These are phyloP conservation scores for Phytophthora sp. DNA, from an alignment of 352 stramenopile genomes.

Conservation along the genomic window DNA sequence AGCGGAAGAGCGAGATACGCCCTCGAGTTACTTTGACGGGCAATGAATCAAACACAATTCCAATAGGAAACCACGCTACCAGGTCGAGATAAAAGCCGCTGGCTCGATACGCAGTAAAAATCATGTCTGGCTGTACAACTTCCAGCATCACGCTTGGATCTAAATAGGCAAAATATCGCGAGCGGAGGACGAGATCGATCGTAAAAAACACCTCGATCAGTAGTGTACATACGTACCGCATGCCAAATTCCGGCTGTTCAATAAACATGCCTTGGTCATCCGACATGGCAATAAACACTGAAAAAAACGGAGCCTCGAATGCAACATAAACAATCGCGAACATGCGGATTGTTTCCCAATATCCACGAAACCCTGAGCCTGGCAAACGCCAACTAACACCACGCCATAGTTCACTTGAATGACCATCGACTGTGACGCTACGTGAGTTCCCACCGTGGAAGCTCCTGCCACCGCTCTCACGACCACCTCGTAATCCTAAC, in stretches of 20 bases:
- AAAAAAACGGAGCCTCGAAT: constrained; percentile 77
- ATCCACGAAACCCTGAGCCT: constrained; percentile 57
- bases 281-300: constrained; percentile 71
- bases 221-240: constrained; percentile 47
- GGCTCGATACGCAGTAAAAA: constrained; percentile 62
- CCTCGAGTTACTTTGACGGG: constrained; percentile 13
- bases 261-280: constrained; percentile 58
- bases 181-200: constrained; percentile 53
- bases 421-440: neutral
- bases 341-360: constrained; percentile 64
- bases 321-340: constrained; percentile 56
- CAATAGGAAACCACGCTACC: constrained; percentile 51
- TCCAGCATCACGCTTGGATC: constrained; percentile 72
- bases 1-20: constrained; percentile 55
- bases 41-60: constrained; percentile 56
- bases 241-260: constrained; percentile 37
- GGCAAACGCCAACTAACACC: constrained; percentile 51
- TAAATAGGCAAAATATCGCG: constrained; percentile 62
- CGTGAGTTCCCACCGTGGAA: constrained; percentile 8
- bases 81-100: constrained; percentile 66
- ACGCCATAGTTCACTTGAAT: constrained; percentile 5
- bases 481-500: constrained; percentile 57
- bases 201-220: constrained; percentile 63
- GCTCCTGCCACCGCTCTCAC: constrained; percentile 26
- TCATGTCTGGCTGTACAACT: constrained; percentile 58